phyloP scores from a whole-genome alignment of 2,329 filamentous ascomycete species.

The Bretziella fagacearum region DNA sequence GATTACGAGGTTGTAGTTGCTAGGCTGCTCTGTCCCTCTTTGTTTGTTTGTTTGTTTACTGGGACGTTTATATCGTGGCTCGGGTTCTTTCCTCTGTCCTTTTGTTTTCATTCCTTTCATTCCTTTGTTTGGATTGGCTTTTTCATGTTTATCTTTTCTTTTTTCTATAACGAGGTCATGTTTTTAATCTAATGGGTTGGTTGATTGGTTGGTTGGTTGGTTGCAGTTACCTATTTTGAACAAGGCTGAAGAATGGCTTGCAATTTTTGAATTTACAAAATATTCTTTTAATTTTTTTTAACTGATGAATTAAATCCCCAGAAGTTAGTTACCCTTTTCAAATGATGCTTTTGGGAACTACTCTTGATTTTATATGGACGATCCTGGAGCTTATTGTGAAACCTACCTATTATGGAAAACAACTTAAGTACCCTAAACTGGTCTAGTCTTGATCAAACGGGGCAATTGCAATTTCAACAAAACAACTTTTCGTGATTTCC shows the following conservation, averaged over 20 bases:
- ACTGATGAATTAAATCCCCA: no score
- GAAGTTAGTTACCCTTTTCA: no score
- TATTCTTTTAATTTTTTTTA: no score
- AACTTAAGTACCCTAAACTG: not conserved
- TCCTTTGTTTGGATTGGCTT: not conserved
- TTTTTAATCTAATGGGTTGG: not conserved
- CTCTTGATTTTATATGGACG: no score
- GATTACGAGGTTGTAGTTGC: not conserved
- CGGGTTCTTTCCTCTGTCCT: constrained; percentile 6
- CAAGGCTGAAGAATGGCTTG: no score
- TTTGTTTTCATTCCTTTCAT: not conserved
- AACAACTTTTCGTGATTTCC: no score
- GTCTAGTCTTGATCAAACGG: not conserved
- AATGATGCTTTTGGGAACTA: not conserved
- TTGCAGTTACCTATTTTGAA: not conserved
- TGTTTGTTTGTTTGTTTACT: not conserved
- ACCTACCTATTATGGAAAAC: not conserved
- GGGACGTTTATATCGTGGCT: not conserved
- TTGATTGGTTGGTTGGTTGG: no score
- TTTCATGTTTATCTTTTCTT: constrained; percentile 1
- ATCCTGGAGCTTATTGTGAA: not conserved
- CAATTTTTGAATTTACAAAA: no score
- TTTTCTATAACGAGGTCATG: not conserved
- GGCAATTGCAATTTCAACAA: no score
- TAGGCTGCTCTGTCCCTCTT: not conserved